Evolutionary conservation across 2,329 filamentous ascomycete genomes (phyloP).

Genomic region (Aureobasidium zeae): DNA sequence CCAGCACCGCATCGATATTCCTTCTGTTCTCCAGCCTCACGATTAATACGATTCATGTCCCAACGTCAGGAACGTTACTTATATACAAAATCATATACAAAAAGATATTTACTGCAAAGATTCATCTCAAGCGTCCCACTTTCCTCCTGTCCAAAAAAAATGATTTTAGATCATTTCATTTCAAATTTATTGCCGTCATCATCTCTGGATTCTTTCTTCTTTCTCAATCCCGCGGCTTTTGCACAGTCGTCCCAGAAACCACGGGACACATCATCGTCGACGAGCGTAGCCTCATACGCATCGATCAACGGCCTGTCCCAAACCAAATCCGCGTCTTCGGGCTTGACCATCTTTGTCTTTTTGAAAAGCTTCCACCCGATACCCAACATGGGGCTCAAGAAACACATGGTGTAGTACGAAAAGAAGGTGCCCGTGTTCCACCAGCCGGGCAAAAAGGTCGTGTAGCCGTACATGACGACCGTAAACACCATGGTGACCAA

Average conservation of each 20-base stretch:
- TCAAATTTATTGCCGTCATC: no score
- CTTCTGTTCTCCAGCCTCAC: no score
- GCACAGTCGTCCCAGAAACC: constrained; percentile 14
- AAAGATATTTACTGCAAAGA: no score
- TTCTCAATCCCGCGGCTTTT: not conserved
- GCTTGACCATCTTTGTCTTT: constrained; percentile 45
- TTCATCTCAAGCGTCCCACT: no score
- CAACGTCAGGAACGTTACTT: no score
- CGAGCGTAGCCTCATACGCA: constrained; percentile 46
- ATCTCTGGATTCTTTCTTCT: no score
- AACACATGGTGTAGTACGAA: constrained; percentile 49
- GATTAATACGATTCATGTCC: no score
- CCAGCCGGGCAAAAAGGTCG: constrained; percentile 33
- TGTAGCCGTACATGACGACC: constrained; percentile 48
- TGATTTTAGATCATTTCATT: no score
- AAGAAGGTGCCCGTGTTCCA: constrained; percentile 38
- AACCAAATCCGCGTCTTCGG: constrained; percentile 49
- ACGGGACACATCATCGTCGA: not conserved
- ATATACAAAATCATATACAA: no score
- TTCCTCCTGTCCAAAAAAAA: no score
- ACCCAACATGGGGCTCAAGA: constrained; percentile 47
- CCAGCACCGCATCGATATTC: no score
- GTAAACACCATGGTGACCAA: constrained; percentile 24
- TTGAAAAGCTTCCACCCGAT: constrained; percentile 55
- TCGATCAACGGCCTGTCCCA: constrained; percentile 54